Evolutionary conservation across 1,284 basidiomycete genomes (phyloP).

Genomic region (Pascua sp.): DNA sequence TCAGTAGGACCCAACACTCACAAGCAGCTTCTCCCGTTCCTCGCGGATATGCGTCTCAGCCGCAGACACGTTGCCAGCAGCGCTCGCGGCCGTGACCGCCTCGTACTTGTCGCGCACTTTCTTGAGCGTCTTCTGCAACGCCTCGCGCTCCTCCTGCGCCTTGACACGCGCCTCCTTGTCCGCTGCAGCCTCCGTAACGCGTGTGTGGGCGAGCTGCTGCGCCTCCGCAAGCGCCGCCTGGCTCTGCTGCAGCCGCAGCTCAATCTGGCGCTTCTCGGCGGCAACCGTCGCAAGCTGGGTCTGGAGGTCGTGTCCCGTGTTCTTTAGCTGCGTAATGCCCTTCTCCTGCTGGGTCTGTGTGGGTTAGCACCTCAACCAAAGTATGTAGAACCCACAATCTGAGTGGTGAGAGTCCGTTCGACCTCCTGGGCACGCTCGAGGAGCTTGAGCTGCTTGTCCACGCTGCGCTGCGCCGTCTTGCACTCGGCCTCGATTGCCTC

Average conservation of each 20-base stretch:
- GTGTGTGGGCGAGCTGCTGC: slow-evolving; percentile 43
- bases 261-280: slow-evolving; percentile 39
- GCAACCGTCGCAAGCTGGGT: slow-evolving; percentile 50
- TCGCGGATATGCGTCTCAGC: slow-evolving; percentile 55
- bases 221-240: slow-evolving; percentile 50
- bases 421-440: slow-evolving; percentile 67
- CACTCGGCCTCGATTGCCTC: slow-evolving; percentile 76
- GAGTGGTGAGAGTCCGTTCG: slow-evolving; percentile 59
- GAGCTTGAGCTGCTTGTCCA: slow-evolving; percentile 74
- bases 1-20: slow-evolving; percentile 47
- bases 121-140: slow-evolving; percentile 31
- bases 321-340: slow-evolving; percentile 53
- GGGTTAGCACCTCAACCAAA: neutral
- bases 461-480: slow-evolving; percentile 61
- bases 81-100: slow-evolving; percentile 27
- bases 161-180: slow-evolving; percentile 40
- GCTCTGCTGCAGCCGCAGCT: slow-evolving; percentile 34
- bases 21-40: slow-evolving; percentile 64
- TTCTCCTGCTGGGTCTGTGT: slow-evolving; percentile 56
- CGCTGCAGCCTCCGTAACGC: slow-evolving; percentile 39
- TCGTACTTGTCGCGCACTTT: slow-evolving; percentile 46
- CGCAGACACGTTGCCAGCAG: slow-evolving; percentile 43
- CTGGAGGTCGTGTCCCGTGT: slow-evolving; percentile 49
- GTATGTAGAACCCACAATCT: slow-evolving; percentile 56
- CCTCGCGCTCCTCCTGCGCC: slow-evolving; percentile 48